These are phyloP conservation scores for Petunia secreta DNA, from an alignment of 257 asterid species.

Conservation along the genomic window DNA sequence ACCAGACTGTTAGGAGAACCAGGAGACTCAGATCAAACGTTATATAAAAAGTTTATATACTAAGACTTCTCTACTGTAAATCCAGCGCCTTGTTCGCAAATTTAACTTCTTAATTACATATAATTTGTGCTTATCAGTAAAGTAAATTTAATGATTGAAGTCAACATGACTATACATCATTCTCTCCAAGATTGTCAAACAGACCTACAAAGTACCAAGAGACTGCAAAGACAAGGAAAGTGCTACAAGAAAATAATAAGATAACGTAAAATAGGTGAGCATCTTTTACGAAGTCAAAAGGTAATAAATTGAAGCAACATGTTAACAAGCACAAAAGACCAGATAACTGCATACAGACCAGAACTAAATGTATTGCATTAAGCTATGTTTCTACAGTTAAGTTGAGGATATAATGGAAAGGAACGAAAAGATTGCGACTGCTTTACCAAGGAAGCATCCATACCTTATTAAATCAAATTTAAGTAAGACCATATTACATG, in stretches of 20 bases:
- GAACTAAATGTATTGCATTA: background rate
- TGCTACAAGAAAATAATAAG: no score
- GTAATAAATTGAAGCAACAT: no score
- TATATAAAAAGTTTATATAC: background rate
- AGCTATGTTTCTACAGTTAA: slow-evolving; percentile 13
- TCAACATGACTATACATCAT: background rate
- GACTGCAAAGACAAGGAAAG: no score
- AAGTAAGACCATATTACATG: no score
- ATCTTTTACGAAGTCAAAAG: no score
- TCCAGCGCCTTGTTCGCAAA: no score
- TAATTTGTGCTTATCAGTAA: background rate
- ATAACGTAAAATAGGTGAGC: no score
- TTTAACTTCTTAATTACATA: background rate
- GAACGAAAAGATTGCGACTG: background rate
- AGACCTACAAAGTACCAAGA: no score
- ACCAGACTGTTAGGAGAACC: slow-evolving; percentile 10
- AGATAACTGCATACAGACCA: no score
- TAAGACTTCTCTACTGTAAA: background rate
- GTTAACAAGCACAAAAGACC: no score
- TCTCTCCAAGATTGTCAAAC: no score
- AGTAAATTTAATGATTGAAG: slow-evolving; percentile 7
- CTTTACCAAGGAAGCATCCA: background rate
- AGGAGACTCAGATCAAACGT: background rate
- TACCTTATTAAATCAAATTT: slow-evolving; percentile 49
- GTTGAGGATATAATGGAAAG: slow-evolving; percentile 14